Percentiles rank a stretch among this genome's conserved stretches.
These are phyloP conservation scores for Esteya vermicola DNA, from an alignment of 2,329 filamentous ascomycete genomes.

Conservation along the genomic window DNA sequence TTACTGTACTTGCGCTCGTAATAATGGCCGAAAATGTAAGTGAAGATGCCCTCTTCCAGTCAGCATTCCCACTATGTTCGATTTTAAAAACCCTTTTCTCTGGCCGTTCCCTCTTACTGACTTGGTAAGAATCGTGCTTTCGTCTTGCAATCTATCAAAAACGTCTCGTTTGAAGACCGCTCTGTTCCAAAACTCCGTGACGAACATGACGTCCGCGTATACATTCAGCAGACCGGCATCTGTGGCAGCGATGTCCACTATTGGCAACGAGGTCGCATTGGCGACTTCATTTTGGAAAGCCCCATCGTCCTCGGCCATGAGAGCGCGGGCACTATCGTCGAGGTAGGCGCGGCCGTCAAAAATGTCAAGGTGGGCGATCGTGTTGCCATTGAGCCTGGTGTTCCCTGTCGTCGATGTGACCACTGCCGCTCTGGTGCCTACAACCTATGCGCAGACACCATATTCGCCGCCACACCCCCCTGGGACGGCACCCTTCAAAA, in stretches of 20 bases:
- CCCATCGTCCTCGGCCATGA: conserved; percentile 45
- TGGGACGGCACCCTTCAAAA: conserved; percentile 19
- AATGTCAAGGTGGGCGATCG: conserved; percentile 45
- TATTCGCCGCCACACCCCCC: conserved; percentile 18
- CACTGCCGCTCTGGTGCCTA: conserved; percentile 24
- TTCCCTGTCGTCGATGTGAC: conserved; percentile 36
- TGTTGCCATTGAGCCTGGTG: conserved; percentile 54
- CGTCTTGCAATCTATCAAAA: conserved; percentile 28
- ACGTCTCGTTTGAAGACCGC: conserved; percentile 29
- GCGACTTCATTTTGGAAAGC: conserved; percentile 40
- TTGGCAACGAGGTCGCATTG: conserved; percentile 24
- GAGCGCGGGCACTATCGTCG: conserved; percentile 43
- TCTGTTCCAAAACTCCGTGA: conserved; percentile 23
- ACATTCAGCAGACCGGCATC: conserved; percentile 38
- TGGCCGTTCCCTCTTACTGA: not conserved
- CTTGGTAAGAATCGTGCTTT: conserved; percentile 27
- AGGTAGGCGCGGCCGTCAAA: conserved; percentile 41
- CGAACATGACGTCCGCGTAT: conserved; percentile 26
- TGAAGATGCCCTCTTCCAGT: not conserved
- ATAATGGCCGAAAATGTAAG: not conserved
- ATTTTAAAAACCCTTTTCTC: no score
- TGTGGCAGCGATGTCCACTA: conserved; percentile 48
- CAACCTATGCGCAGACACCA: conserved; percentile 20
- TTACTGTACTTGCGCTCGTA: not conserved
- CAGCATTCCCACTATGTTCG: no score